These are phyloP conservation scores for Puccinia polysora DNA, from an alignment of 1,284 basidiomycete species.

Conservation along the genomic window DNA sequence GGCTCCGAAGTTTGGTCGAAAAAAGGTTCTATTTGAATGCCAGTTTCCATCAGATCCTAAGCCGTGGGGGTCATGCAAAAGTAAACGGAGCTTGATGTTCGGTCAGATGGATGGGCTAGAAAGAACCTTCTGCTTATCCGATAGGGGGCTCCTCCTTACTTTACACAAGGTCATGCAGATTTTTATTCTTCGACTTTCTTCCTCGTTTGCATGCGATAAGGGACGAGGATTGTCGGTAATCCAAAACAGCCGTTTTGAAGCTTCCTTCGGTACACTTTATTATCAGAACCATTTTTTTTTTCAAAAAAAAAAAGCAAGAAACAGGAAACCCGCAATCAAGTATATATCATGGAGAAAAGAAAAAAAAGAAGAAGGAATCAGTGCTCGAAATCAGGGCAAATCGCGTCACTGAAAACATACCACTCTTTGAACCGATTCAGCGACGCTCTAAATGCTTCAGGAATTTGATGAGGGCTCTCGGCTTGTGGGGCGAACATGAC, in stretches of 20 bases:
- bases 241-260: conserved; percentile 10
- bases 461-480: conserved; percentile 5
- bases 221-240: conserved; percentile 17
- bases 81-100: background rate
- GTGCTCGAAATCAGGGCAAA: too few relatives aligned
- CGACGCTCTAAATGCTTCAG: conserved; percentile 8
- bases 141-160: conserved; percentile 7
- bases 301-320: too few relatives aligned
- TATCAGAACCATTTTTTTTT: too few relatives aligned
- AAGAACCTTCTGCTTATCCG: background rate
- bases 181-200: background rate
- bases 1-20: background rate
- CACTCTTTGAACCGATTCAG: conserved; percentile 22
- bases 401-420: background rate
- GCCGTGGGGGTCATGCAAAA: background rate
- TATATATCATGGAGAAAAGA: background rate
- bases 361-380: background rate
- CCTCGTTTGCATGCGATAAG: background rate
- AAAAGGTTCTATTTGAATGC: background rate
- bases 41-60: background rate
- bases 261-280: background rate
- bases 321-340: background rate
- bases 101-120: background rate
- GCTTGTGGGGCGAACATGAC: background rate
- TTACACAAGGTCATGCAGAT: background rate